These are phyloP conservation scores for Colletotrichum godetiae DNA, from an alignment of 2,329 filamentous ascomycete genomes.

Conservation along the genomic window DNA sequence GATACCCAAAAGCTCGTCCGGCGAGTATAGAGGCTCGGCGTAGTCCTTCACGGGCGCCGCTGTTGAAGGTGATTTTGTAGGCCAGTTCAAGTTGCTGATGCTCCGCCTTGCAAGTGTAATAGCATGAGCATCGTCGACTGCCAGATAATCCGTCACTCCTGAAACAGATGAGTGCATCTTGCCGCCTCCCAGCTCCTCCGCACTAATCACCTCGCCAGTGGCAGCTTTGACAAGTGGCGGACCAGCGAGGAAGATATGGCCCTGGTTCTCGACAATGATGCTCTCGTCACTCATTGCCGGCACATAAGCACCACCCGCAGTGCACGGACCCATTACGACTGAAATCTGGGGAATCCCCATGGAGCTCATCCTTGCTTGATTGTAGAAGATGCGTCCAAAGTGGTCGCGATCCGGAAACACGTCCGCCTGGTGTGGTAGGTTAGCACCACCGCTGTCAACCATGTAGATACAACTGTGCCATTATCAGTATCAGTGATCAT, in stretches of 20 bases:
- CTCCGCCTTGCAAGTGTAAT: slow-evolving; percentile 86
- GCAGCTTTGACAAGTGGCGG: slow-evolving; percentile 96
- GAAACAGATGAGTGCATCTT: slow-evolving; percentile 90
- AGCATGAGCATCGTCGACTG: slow-evolving; percentile 93
- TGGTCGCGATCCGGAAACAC: slow-evolving; percentile 96
- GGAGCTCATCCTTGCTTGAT: slow-evolving; percentile 93
- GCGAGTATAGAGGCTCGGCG: slow-evolving; percentile 82
- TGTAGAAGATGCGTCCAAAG: slow-evolving; percentile 98
- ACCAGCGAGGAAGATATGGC: slow-evolving; percentile 97
- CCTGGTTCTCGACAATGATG: slow-evolving; percentile 95
- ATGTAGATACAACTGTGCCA: slow-evolving; percentile 85
- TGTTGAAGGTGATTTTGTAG: slow-evolving; percentile 57
- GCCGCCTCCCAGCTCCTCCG: slow-evolving; percentile 91
- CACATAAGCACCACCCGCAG: slow-evolving; percentile 94
- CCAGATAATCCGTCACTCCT: slow-evolving; percentile 94
- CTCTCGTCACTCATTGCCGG: slow-evolving; percentile 97
- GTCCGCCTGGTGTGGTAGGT: slow-evolving; percentile 93
- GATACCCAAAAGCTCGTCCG: slow-evolving; percentile 86
- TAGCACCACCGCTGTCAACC: slow-evolving; percentile 94
- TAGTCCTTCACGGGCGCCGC: slow-evolving; percentile 57
- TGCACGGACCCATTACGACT: slow-evolving; percentile 97
- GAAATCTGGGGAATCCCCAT: slow-evolving; percentile 91
- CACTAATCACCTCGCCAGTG: slow-evolving; percentile 90
- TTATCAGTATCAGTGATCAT: background rate
- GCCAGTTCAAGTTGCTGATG: slow-evolving; percentile 91